These are phyloP conservation scores for Neoboletus magnificus DNA, from an alignment of 768 basidiomycete genomes.

Conservation along the genomic window DNA sequence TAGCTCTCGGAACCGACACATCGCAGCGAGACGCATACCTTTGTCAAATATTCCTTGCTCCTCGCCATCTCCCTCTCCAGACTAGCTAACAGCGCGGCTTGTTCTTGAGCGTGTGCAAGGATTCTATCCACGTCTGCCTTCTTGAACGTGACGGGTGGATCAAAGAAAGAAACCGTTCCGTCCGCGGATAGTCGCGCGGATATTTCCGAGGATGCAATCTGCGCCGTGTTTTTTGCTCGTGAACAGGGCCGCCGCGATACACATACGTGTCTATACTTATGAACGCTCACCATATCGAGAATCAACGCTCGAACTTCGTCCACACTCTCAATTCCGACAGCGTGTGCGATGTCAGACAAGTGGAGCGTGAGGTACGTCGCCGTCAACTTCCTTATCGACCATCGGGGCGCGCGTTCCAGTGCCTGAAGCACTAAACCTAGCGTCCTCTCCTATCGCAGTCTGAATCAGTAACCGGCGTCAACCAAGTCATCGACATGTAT, in stretches of 20 bases:
- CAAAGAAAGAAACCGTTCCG: conserved; percentile 73
- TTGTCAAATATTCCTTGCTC: conserved; percentile 70
- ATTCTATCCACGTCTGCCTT: conserved; percentile 60
- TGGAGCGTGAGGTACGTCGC: conserved; percentile 79
- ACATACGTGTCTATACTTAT: not conserved
- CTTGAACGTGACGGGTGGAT: conserved; percentile 56
- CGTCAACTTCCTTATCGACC: conserved; percentile 77
- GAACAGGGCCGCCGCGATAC: not conserved
- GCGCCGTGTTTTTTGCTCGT: not conserved
- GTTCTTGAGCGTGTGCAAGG: conserved; percentile 54
- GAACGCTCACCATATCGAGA: conserved; percentile 63
- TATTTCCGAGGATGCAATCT: conserved; percentile 75
- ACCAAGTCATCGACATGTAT: not conserved
- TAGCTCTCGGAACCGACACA: not conserved
- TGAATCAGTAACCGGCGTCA: conserved; percentile 5
- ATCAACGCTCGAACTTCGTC: conserved; percentile 58
- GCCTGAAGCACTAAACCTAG: conserved; percentile 66
- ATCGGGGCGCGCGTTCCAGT: conserved; percentile 67
- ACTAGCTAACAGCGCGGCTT: conserved; percentile 20
- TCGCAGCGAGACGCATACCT: conserved; percentile 42
- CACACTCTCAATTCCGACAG: conserved; percentile 41
- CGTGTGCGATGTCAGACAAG: conserved; percentile 63
- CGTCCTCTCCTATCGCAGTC: conserved; percentile 57
- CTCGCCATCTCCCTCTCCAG: conserved; percentile 41
- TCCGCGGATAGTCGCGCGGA: conserved; percentile 62